phyloP scores from a whole-genome alignment of 148 eudicot species.

The Vaccinium macrocarpon region DNA sequence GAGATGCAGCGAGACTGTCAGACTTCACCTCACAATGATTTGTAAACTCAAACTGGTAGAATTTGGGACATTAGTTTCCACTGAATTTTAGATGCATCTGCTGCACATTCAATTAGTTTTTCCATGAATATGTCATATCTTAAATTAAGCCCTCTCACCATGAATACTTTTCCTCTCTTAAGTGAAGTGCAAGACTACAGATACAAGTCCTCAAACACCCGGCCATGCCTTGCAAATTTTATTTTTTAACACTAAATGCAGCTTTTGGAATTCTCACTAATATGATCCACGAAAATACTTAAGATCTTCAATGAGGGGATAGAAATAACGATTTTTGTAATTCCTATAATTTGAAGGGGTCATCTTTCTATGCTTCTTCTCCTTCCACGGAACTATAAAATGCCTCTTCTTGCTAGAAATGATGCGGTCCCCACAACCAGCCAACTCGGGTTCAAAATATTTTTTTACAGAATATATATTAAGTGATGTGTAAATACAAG shows the following conservation, averaged over 20 bases:
- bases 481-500: neutral
- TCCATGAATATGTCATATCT: neutral
- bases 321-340: neutral
- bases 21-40: neutral
- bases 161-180: neutral
- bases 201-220: neutral
- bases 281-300: neutral
- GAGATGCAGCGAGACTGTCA: neutral
- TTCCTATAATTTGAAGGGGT: neutral
- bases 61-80: conserved; percentile 1
- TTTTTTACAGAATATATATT: neutral
- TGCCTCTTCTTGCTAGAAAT: too few relatives aligned
- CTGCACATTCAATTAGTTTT: neutral
- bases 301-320: neutral
- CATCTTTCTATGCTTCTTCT: neutral
- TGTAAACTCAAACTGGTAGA: neutral
- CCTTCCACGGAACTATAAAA: neutral
- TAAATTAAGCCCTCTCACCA: neutral
- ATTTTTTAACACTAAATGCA: neutral
- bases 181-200: neutral
- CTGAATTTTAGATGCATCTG: neutral
- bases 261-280: neutral
- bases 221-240: neutral
- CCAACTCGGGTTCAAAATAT: neutral
- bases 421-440: neutral